Base-by-base conservation (phyloP, 1,284 basidiomycete genomes). In the Boletus austroedulis region DNA sequence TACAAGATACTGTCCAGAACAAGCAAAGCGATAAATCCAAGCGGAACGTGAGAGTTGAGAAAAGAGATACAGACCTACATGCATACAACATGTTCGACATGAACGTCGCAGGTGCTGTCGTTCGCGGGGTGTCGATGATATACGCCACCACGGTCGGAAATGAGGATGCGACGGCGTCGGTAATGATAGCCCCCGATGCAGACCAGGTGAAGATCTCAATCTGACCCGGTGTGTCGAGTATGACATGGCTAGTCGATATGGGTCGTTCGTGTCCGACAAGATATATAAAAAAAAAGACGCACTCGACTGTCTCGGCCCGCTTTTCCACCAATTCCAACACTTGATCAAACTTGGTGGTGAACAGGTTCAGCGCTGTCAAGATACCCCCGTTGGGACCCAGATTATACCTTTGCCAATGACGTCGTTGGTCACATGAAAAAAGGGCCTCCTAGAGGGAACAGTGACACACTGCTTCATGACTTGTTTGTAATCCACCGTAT, bases 191-290 rank as follows among this genome's bases (percentile, higher is more conserved):
- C 4, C 97, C 97, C 31, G 95, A 98, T 1, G 97, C 97, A 0
- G 95, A 98, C 97, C 97, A 99, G 46, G 97, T 99, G 71, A 99
- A 99, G 69, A 99, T 99, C 76, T 99, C 97, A 68, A 99, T 99
- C 76, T 99, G 97, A 8, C 97, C 97, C 3, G 97, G 97, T 0
- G 97, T 99, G 70, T 99, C 97, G 34, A 99, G 79, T 45, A 99
- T 87, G 57, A 99, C 85, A 77, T 98, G 89, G 67, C 94, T 96
- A 31, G 66, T 24, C 53, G 40, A 26, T 28, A 23, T 55, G 28
- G 63, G 40, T 38, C 10, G 19, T 41, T 7, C 31, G 23, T 1
- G 49, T 4, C 44, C n/a, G 19, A 29, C 38, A 51, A 29, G n/a
- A n/a, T n/a, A n/a, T n/a, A n/a, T n/a, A n/a, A 52, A 32, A 52